Percentiles rank a stretch among this genome's conserved stretches.
These are phyloP conservation scores for Thyridium curvatum DNA, from an alignment of 2,329 filamentous ascomycete genomes.

Conservation along the genomic window DNA sequence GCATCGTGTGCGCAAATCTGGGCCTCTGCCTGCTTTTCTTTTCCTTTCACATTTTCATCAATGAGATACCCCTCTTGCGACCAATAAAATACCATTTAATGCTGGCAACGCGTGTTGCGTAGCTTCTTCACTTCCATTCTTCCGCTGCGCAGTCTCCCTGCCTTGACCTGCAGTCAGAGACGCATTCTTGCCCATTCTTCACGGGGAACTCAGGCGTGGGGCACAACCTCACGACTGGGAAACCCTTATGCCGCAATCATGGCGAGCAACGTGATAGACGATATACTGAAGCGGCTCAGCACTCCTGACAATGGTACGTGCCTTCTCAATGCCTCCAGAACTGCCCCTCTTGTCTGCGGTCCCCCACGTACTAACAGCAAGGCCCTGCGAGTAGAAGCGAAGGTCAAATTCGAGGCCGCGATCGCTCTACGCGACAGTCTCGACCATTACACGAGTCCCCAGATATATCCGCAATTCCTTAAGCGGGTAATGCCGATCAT, in stretches of 20 bases:
- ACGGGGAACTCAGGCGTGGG: slow-evolving; percentile 2
- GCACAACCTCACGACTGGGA: slow-evolving; percentile 16
- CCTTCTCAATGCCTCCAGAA: slow-evolving; percentile 13
- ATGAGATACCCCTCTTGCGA: too few relatives aligned
- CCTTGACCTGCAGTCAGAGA: too few relatives aligned
- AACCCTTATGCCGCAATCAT: slow-evolving; percentile 47
- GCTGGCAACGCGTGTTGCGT: too few relatives aligned
- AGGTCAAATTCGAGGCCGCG: slow-evolving; percentile 75
- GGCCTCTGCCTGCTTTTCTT: too few relatives aligned
- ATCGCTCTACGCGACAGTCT: slow-evolving; percentile 85
- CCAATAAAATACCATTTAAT: too few relatives aligned
- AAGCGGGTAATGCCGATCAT: slow-evolving; percentile 87
- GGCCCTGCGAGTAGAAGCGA: slow-evolving; percentile 55
- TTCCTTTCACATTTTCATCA: too few relatives aligned
- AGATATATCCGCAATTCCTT: slow-evolving; percentile 70
- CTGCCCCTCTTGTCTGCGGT: not conserved
- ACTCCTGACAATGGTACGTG: slow-evolving; percentile 47
- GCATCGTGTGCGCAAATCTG: too few relatives aligned
- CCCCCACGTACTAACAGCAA: not conserved
- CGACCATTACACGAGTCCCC: slow-evolving; percentile 76
- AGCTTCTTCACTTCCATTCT: too few relatives aligned
- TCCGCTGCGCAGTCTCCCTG: too few relatives aligned
- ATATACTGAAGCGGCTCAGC: slow-evolving; percentile 56
- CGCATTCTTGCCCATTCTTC: not conserved
- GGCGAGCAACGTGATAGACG: slow-evolving; percentile 55